Evolutionary conservation across 169 alveolate genomes (phyloP), one percentile per base, ranked within the genome.

Genomic region (Eimeria acervulina): DNA sequence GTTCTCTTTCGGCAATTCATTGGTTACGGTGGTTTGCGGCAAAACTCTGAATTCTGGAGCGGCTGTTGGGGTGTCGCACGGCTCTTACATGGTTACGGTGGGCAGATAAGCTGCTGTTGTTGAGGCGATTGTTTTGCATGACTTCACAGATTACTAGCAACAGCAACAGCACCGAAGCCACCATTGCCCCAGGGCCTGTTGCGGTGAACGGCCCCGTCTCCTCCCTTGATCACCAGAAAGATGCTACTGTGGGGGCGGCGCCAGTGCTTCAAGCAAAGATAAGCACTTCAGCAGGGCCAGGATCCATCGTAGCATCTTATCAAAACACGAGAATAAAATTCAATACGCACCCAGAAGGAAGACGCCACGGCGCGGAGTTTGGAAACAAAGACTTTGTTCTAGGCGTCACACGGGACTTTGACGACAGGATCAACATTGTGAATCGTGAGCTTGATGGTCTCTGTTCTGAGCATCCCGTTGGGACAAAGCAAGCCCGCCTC

Each of bases 391-490:
- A 85, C 55, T 85, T 85, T 36, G 61, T 52, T 61, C 12, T 85
- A 10, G 93, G 80, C 13, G 93, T 85, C 44, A 55, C 93, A 1
- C 93, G 93, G 23, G 93, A 85, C 93, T 85, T 85, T 59, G 93
- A 85, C 93, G 93, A 85, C 78, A 52, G 93, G 52, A 59, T 85
- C 61, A 85, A 85, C 81, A 33, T 85, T 36, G 52, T 85, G 38
- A 59, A 59, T 7, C 93, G 93, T 85, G 44, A 21, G 93, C 38
- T 59, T 23, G 28, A 21, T 55, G 47, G 55, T 59, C 42, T 19
- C 47, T 85, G 59, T 13, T 33, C 26, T 33, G 21, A 52, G 23
- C 52, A 15, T 19, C 78, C 63, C 19, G 33, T 44, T 76, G 63
- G 1, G 23, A n/a, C 23, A 21, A 76, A 38, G 52, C 33, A 76